Evolutionary conservation across 305 asterid species (phyloP).

Genomic region (Fraxinus dipetala): DNA sequence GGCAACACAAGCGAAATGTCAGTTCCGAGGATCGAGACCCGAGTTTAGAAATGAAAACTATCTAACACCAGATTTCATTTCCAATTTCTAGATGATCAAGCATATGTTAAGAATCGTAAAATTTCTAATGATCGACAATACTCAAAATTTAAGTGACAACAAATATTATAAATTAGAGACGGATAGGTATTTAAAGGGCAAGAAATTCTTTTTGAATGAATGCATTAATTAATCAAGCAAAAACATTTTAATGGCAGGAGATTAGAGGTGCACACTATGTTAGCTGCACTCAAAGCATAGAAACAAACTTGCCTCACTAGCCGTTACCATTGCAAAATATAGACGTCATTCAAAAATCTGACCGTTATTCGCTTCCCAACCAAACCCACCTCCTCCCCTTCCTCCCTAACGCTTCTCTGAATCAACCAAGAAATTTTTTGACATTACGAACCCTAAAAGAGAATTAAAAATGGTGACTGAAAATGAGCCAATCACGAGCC

Average conservation of each 20-base stretch:
- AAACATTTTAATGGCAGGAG: not conserved
- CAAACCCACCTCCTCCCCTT: not conserved
- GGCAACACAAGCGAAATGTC: conserved; percentile 52
- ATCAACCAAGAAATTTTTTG: not conserved
- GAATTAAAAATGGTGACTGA: conserved; percentile 30
- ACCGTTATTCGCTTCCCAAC: conserved; percentile 31
- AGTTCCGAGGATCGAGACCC: conserved; percentile 69
- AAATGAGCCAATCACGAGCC: conserved; percentile 35
- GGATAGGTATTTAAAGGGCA: too few species aligned
- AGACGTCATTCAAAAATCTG: conserved; percentile 16
- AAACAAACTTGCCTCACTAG: conserved; percentile 26
- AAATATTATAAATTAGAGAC: too few species aligned
- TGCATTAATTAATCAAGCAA: not conserved
- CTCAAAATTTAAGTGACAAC: too few species aligned
- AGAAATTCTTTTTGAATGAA: too few species aligned
- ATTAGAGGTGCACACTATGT: not conserved
- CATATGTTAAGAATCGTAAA: too few species aligned
- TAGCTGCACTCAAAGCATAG: conserved; percentile 23
- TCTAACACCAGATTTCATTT: conserved; percentile 38
- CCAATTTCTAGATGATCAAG: too few species aligned
- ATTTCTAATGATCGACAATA: too few species aligned
- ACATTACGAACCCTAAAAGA: not conserved
- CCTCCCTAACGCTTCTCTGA: not conserved
- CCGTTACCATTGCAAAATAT: conserved; percentile 40
- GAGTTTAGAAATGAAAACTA: conserved; percentile 61